Evolutionary conservation across 116 monocot species (phyloP).

Genomic region (Zostera marina): DNA sequence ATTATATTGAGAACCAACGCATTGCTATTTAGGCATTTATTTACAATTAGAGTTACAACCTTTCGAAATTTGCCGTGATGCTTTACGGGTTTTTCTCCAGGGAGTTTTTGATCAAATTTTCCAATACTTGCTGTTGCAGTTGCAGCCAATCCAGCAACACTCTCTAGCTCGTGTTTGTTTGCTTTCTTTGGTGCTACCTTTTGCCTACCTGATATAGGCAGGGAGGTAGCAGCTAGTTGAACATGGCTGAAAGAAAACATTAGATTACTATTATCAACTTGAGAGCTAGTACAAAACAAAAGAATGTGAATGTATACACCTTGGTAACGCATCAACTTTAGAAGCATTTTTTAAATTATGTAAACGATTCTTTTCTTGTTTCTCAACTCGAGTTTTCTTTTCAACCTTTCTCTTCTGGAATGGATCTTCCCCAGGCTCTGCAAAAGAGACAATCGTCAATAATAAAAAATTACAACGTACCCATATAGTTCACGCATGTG

Average conservation of each 20-base stretch:
- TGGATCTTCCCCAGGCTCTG: slow-evolving; percentile 86
- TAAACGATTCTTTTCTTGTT: slow-evolving; percentile 73
- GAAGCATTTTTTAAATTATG: slow-evolving; percentile 68
- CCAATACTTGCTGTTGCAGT: slow-evolving; percentile 81
- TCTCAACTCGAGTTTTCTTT: slow-evolving; percentile 72
- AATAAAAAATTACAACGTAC: neutral
- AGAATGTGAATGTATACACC: slow-evolving; percentile 20
- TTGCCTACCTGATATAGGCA: slow-evolving; percentile 73
- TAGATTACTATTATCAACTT: neutral
- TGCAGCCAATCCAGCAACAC: slow-evolving; percentile 78
- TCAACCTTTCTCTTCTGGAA: slow-evolving; percentile 63
- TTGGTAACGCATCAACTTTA: slow-evolving; percentile 71
- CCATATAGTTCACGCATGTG: too few relatives aligned
- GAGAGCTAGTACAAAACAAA: neutral
- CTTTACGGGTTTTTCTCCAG: slow-evolving; percentile 83
- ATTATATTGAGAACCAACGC: neutral
- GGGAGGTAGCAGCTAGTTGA: slow-evolving; percentile 72
- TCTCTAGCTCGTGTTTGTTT: slow-evolving; percentile 63
- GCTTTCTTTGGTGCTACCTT: slow-evolving; percentile 48
- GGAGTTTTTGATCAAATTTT: slow-evolving; percentile 86
- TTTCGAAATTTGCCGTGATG: slow-evolving; percentile 72
- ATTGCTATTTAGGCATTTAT: neutral
- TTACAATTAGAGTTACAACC: slow-evolving; percentile 14
- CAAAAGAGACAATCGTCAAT: slow-evolving; percentile 1
- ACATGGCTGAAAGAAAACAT: slow-evolving; percentile 47